phyloP scores from a whole-genome alignment of 2,329 filamentous ascomycete species.

The Drechmeria coniospora region DNA sequence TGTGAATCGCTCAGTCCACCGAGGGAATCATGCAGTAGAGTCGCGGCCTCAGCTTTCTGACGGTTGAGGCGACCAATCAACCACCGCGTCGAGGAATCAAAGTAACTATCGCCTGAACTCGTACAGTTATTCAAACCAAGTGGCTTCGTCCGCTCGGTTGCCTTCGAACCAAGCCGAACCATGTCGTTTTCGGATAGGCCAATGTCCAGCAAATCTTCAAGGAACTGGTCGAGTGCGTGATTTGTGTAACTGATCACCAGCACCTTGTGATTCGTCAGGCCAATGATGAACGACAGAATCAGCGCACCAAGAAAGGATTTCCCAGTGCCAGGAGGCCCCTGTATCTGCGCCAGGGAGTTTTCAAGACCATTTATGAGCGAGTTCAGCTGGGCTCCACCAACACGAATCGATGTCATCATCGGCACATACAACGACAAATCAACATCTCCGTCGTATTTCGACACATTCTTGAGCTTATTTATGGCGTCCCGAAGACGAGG shows the following conservation, averaged over 20 bases:
- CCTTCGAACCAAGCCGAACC: slow-evolving; percentile 49
- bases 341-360: slow-evolving; percentile 43
- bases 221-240: slow-evolving; percentile 49
- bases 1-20: too few species aligned
- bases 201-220: slow-evolving; percentile 46
- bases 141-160: slow-evolving; percentile 26
- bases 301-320: slow-evolving; percentile 61
- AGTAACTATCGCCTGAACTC: too few species aligned
- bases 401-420: slow-evolving; percentile 11
- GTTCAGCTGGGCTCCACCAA: slow-evolving; percentile 30
- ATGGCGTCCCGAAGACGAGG: slow-evolving; percentile 3
- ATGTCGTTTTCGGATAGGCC: slow-evolving; percentile 36
- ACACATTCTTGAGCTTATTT: background rate
- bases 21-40: too few species aligned
- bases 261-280: slow-evolving; percentile 32
- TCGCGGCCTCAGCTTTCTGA: too few species aligned
- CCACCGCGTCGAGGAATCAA: too few species aligned
- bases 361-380: slow-evolving; percentile 40
- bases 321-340: slow-evolving; percentile 62
- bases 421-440: slow-evolving; percentile 5
- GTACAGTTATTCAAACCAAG: slow-evolving; percentile 30
- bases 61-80: too few species aligned
- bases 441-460: background rate
- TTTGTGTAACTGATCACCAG: slow-evolving; percentile 56
- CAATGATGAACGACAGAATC: slow-evolving; percentile 38